phyloP scores from a whole-genome alignment of 441 rosid species.

The Populus hybrid region DNA sequence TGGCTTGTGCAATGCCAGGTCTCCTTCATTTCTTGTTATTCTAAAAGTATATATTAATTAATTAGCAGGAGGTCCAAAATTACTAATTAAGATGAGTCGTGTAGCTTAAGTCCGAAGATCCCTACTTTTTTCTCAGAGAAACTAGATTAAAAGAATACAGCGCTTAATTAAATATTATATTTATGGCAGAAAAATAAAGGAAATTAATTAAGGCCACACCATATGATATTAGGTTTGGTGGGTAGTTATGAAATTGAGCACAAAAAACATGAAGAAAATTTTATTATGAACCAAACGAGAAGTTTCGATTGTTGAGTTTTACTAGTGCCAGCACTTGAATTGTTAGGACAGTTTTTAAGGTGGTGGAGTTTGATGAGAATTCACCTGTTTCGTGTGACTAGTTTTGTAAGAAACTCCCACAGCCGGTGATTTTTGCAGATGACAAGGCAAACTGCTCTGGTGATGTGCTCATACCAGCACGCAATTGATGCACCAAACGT shows the following conservation, averaged over 20 bases:
- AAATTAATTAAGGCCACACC: not conserved
- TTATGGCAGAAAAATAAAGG: too few relatives aligned
- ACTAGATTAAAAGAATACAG: too few relatives aligned
- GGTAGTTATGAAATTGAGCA: conserved; percentile 17
- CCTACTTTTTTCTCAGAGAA: not conserved
- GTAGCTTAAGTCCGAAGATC: not conserved
- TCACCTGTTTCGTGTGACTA: conserved; percentile 83
- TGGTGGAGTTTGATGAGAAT: not conserved
- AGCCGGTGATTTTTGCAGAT: conserved; percentile 80
- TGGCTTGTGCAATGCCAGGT: too few relatives aligned
- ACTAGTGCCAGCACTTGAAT: not conserved
- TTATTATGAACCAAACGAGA: not conserved
- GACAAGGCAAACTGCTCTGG: conserved; percentile 72
- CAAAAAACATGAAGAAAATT: not conserved
- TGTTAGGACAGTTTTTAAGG: not conserved
- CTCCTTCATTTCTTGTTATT: too few relatives aligned
- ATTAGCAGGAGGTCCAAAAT: too few relatives aligned
- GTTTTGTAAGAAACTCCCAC: conserved; percentile 77
- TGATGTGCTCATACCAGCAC: conserved; percentile 93
- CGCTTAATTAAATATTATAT: too few relatives aligned
- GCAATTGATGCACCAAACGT: conserved; percentile 81
- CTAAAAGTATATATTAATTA: too few relatives aligned
- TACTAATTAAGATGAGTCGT: too few relatives aligned
- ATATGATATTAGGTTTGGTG: conserved; percentile 11
- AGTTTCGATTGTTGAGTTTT: not conserved